Evolutionary conservation across 306 rosid genomes (phyloP), one percentile per base, ranked within the genome.

Genomic region (Glycyrrhiza uralensis): DNA sequence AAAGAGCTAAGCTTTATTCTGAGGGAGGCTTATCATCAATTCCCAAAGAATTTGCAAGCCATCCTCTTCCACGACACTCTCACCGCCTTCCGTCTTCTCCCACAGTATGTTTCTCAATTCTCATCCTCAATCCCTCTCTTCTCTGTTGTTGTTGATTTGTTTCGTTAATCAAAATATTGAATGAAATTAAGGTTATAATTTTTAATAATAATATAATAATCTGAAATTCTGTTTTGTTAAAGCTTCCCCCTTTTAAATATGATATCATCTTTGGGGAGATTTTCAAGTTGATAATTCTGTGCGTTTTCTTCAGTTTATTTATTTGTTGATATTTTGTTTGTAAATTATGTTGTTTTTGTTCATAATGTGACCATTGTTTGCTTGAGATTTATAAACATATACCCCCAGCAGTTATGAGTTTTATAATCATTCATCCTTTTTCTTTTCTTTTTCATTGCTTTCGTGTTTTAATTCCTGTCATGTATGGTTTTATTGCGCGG

Each of bases 41-140:
- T 87, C 11, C 93, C 96, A 64, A 93, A 93, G 70, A 78, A 76
- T 85, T 56, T 86, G 59, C 98, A 90, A 76, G 56, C 88, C 57
- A 64, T 84, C 22, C 15, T 93, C 79, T 83, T 81, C 75, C 84
- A 93, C 55, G 94, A 93, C 66, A 72, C 80, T 58, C 87, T 87
- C 83, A 24, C 87, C 11, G 96, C 98, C 81, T 90, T 93, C 75
- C 94, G 84, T 81, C 89, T 89, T 47, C 88, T 93, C 57, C 96
- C 97, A 4, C 57, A 85, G 98, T 93, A 79, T 44, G 83, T 63
- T 12, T 10, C 7, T 50, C 30, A 17, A n/a, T 45, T 2, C 17
- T n/a, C 41, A 41, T 45, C 19, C 2, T 10, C 1, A 24, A 9
- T 32, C 52, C 12, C 15, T 35, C 46, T 33, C 9, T 28, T 62